These are phyloP conservation scores for Penicillium antarcticum DNA, from an alignment of 495 filamentous ascomycete species.

Conservation along the genomic window DNA sequence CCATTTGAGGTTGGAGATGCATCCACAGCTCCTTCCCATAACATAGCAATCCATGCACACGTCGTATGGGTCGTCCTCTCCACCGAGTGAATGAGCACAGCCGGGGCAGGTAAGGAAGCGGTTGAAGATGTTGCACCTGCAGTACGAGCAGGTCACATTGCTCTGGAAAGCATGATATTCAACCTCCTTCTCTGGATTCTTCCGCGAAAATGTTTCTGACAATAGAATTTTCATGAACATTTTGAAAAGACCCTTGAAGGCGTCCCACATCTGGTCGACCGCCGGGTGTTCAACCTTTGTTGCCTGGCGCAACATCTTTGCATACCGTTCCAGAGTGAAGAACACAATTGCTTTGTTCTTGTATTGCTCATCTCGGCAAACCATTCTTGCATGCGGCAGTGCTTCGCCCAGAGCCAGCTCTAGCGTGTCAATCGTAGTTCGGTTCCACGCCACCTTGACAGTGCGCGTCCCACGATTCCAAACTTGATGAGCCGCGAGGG, in stretches of 20 bases:
- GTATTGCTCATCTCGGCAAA: slow-evolving; percentile 98
- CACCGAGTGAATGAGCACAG: slow-evolving; percentile 56
- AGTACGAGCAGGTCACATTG: slow-evolving; percentile 92
- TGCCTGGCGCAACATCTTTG: slow-evolving; percentile 52
- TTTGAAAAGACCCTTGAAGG: slow-evolving; percentile 74
- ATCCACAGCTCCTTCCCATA: slow-evolving; percentile 88
- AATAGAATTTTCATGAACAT: slow-evolving; percentile 76
- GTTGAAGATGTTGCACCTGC: slow-evolving; percentile 95
- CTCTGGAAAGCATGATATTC: slow-evolving; percentile 78
- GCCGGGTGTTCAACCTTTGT: slow-evolving; percentile 43
- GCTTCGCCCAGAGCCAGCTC: slow-evolving; percentile 82
- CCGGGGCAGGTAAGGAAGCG: slow-evolving; percentile 86
- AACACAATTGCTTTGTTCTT: slow-evolving; percentile 96
- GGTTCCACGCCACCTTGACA: slow-evolving; percentile 97
- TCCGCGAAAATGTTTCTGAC: slow-evolving; percentile 75
- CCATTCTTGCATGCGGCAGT: slow-evolving; percentile 78
- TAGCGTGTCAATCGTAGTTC: slow-evolving; percentile 89
- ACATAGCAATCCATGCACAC: slow-evolving; percentile 96
- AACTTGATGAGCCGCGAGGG: slow-evolving; percentile 94
- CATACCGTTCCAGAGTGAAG: slow-evolving; percentile 77
- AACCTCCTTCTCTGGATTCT: slow-evolving; percentile 54
- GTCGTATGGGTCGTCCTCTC: slow-evolving; percentile 79
- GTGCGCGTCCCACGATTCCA: slow-evolving; percentile 96
- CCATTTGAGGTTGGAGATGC: slow-evolving; percentile 82
- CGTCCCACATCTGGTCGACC: slow-evolving; percentile 63